Evolutionary conservation across 257 asterid genomes (phyloP), one percentile per base, ranked within the genome.

Genomic region (Rhazya stricta): DNA sequence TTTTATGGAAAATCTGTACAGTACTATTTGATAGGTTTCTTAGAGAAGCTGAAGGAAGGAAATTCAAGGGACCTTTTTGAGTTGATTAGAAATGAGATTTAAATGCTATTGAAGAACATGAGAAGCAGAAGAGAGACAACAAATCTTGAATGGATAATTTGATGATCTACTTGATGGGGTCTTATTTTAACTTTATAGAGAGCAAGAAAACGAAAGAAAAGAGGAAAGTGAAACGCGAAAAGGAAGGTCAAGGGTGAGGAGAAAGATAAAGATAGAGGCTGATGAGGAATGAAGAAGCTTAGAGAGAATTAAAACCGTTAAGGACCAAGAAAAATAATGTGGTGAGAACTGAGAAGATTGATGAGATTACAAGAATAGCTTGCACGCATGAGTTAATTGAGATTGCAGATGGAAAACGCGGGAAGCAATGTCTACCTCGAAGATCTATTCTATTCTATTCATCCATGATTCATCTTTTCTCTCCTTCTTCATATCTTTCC

Each of bases 341-440:
- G 73, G 87, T 74, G 39, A 8, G 54, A 36, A 27, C 15, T 23
- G 45, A 30, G 41, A 12, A n/a, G n/a, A 67, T 60, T 43, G 74
- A 48, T 58, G 46, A 62, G 77, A 82, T 71, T 63, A 81, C 58
- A 79, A 84, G 75, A 84, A 88, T 88, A 77, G 87, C 97, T 92
- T 92, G 97, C 93, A 92, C 97, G 97, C 97, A 88, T 89, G 68
- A 79, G 70, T 84, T 81, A 63, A 83, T 81, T 82, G 56, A 54
- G 45, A 76, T 79, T 76, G 83, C 73, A 78, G 76, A 81, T 81
- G 89, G 85, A 73, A 81, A 79, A 90, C 85, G 91, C 92, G 87
- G 97, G 91, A 92, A 90, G 96, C 96, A 89, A 92, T 77, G 80
- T 79, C 85, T 82, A 76, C 67, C 74, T 29, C 58, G 42, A 7